Percentiles rank a stretch among this genome's conserved stretches.
phyloP scores from a whole-genome alignment of 495 filamentous ascomycete genomes.

The Aeminium ludgeri region DNA sequence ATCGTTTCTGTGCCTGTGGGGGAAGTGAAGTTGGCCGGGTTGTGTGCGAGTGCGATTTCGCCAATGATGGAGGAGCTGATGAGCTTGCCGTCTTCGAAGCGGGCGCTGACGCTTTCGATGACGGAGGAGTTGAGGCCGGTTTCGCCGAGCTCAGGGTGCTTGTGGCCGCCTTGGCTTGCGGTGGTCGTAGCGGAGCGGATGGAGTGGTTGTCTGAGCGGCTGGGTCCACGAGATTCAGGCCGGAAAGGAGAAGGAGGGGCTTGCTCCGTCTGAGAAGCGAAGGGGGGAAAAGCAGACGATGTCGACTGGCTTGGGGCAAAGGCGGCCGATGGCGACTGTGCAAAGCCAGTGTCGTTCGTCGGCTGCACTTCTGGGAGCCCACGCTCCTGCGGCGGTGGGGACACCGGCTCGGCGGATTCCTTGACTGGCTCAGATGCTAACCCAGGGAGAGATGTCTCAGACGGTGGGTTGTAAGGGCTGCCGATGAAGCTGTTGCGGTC shows the following conservation, averaged over 20 bases:
- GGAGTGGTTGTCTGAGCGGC: constrained; percentile 77
- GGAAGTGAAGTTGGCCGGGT: constrained; percentile 36
- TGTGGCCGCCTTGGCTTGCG: constrained; percentile 32
- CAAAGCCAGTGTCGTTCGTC: neutral
- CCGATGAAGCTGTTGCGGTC: constrained; percentile 37
- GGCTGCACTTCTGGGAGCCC: neutral
- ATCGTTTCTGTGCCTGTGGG: constrained; percentile 46
- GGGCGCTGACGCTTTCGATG: constrained; percentile 76
- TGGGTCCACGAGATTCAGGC: constrained; percentile 26
- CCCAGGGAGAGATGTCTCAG: neutral
- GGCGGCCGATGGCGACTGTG: neutral
- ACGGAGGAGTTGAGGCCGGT: constrained; percentile 79
- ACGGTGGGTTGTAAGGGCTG: neutral
- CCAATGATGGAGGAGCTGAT: constrained; percentile 63
- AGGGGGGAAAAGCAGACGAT: constrained; percentile 7
- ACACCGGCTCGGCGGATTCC: neutral
- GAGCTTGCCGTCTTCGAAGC: constrained; percentile 57
- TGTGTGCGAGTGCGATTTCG: constrained; percentile 80
- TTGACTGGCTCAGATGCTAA: too few relatives aligned
- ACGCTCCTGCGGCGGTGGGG: neutral
- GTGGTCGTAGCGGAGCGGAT: constrained; percentile 66
- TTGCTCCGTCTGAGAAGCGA: constrained; percentile 1
- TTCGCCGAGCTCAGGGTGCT: constrained; percentile 68
- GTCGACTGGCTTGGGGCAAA: constrained; percentile 1
- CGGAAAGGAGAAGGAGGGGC: constrained; percentile 1